Base-by-base conservation (phyloP, 345 rosid species). In the Euphorbia lathyris region DNA sequence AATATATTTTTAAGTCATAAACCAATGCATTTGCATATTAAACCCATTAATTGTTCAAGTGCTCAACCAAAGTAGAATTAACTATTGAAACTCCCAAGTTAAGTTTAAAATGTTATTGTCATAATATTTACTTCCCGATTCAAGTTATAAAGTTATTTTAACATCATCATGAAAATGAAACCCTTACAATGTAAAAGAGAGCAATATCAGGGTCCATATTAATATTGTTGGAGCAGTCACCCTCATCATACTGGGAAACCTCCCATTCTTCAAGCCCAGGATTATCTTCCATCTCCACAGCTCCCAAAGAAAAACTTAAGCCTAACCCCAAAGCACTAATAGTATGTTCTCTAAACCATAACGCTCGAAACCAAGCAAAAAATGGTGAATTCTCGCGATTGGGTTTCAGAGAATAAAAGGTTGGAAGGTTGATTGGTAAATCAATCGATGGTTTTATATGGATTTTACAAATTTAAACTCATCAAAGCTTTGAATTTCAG, bases 261-360 rank as follows among this genome's bases (percentile, higher is more conserved):
- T 92, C 92, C 62, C 93, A 93, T 85, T 91, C 95, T 81, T 89
- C 93, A 69, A 88, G 84, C 73, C 84, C 90, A 57, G 73, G 84
- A 80, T 57, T 79, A 58, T 82, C 88, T 58, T 78, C 86, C 91
- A 86, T 86, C 66, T 43, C 75, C 63, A 70, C 69, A 36, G 9
- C 63, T 10, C 67, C 52, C 25, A 68, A 30, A 7, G 38, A 36
- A 52, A 20, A 36, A 61, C 56, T 48, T 23, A 10, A 52, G 29
- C 63, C 62, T 52, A 36, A 61, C 66, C 57, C 66, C 48, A 34
- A 64, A 62, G 65, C 75, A 63, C 69, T 52, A 74, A 67, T 25
- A 30, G 69, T 66, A 58, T 83, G 83, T 70, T 84, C 87, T 76
- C 87, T 76, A 72, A 84, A 90, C 79, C 87, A 87, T 88, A 87